Evolutionary conservation across 768 basidiomycete species (phyloP), one percentile per base, ranked within the genome.

Genomic region (Tubosaeta sp.): DNA sequence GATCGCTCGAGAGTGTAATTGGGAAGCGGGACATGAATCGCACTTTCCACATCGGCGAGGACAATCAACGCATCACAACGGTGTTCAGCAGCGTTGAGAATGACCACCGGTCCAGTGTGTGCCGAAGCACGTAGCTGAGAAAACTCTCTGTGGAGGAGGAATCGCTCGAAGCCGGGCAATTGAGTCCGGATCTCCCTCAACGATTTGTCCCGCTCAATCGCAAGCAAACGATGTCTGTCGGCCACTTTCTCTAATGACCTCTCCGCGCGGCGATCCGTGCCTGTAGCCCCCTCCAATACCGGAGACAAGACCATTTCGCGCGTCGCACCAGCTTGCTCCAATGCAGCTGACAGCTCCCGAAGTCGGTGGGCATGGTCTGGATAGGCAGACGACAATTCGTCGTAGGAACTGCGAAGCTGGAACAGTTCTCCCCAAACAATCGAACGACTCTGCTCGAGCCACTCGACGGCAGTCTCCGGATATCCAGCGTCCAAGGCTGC

Each of bases 31-130:
- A 56, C 54, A 17, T 56, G 50, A 9, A 56, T 7, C 1, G 35
- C 54, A n/a, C 41, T 5, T 0, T 51, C 39, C 16, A 17, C 33
- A 13, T 57, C 33, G 2, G 43, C 51, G 9, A 39, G 27, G 9
- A 57, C 5, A 14, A 56, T 50, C 48, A 57, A 41, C 8, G 71
- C 74, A 49, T 75, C 71, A 29, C 71, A 74, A n/a, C 71, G 59
- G 14, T 22, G 42, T 17, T 48, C 17, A 35, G 60, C 55, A 37
- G 65, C 56, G 35, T 72, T 73, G 38, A 74, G 56, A 12, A 74
- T 48, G 16, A 70, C 62, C 16, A 70, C 58, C 5, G 67, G 66
- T 14, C 68, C 68, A 17, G 50, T 51, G 16, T 50, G 50, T 14
- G 65, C 60, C 9, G 56, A 53, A 1, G 31, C 39, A 10, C 58